Base-by-base conservation (phyloP, 768 basidiomycete genomes). In the Boletus tylopilopsis region DNA sequence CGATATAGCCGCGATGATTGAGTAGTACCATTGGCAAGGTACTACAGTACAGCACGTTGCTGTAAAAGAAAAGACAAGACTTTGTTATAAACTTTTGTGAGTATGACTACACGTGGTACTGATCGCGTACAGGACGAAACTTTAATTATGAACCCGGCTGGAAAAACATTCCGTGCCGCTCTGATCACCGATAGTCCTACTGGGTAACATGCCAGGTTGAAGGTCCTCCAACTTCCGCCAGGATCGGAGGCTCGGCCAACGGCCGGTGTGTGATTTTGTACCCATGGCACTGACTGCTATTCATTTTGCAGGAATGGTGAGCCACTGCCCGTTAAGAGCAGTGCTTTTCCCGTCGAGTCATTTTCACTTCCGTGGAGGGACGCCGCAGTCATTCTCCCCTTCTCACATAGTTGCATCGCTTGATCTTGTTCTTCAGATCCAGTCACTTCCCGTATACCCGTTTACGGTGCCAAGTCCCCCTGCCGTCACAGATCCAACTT, bases 401-500 rank as follows among this genome's bases (percentile, higher is more conserved):
- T 55, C n/a, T n/a, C n/a, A n/a, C n/a, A n/a, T n/a, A n/a, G n/a
- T n/a, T 37, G 30, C 42, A 30, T 54, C 23, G 54, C 56, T 59
- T 56, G 53, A 61, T 66, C 61, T 59, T 16, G 45, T 49, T 16
- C 34, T 24, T 53, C 57, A 35, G 60, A 61, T 60, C 54, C 48
- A 42, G 18, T n/a, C n/a, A n/a, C n/a, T n/a, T n/a, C 47, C 46
- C 51, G 45, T 51, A 25, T 50, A 45, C 47, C 57, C 62, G 25
- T 54, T 60, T 61, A 61, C 64, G 63, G 66, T 51, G 33, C 49
- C 54, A 49, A 57, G 41, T 54, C 45, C 29, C 45, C 46, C 46
- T 62, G 57, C 58, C 56, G 65, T 64, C 60, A 64, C 55, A 57
- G 62, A 62, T 64, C 64, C 48, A 53, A 49, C 55, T 52, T 56